Conservation (phyloP, 371 early-diverging fungal genomes). For the Mucor lusitanicus region DNA sequence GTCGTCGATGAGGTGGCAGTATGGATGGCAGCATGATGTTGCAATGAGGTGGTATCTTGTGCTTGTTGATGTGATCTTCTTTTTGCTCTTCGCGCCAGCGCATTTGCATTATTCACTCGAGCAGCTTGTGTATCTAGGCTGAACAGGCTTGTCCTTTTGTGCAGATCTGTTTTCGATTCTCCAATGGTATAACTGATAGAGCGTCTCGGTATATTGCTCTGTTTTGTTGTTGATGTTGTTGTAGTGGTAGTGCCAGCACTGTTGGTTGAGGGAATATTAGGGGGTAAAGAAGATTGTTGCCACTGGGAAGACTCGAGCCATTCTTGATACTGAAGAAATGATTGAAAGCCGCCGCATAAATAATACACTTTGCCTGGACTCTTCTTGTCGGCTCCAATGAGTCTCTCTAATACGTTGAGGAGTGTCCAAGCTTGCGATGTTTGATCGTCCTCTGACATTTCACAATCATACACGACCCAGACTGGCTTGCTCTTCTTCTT, state of each 20-base stretch:
- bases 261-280: background rate
- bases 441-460: constrained; percentile 48
- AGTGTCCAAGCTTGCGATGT: constrained; percentile 67
- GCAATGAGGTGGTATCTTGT: background rate
- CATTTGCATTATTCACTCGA: constrained; percentile 48
- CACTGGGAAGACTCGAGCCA: constrained; percentile 6
- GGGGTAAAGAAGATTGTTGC: background rate
- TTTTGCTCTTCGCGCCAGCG: constrained; percentile 48
- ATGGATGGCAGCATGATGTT: background rate
- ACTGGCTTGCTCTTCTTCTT: constrained; percentile 16
- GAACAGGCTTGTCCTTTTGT: constrained; percentile 46
- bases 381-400: constrained; percentile 18
- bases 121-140: constrained; percentile 56
- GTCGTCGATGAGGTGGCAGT: background rate
- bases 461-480: constrained; percentile 62
- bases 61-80: constrained; percentile 30
- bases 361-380: constrained; percentile 31
- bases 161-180: constrained; percentile 26
- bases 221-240: background rate
- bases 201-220: constrained; percentile 32
- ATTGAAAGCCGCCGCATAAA: constrained; percentile 38
- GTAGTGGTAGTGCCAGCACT: background rate
- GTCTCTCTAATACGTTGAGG: constrained; percentile 54
- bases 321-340: constrained; percentile 24
- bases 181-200: constrained; percentile 50